A percentile compares a stretch with the other conserved stretches of the same genome.
These are phyloP conservation scores for Pulveroboletus sp. DNA, from an alignment of 768 basidiomycete species.

Conservation along the genomic window DNA sequence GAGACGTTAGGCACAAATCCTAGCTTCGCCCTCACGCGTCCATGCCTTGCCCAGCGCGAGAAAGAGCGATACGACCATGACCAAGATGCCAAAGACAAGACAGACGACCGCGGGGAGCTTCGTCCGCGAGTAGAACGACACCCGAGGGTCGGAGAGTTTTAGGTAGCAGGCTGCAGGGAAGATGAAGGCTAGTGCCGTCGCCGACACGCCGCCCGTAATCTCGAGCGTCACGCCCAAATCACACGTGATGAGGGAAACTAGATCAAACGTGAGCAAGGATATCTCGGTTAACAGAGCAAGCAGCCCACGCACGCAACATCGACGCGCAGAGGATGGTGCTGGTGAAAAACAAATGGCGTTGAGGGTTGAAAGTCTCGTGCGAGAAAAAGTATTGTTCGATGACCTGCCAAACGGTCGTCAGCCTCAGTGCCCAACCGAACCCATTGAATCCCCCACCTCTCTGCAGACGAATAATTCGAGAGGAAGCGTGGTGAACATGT, in stretches of 20 bases:
- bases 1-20: constrained; percentile 59
- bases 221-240: constrained; percentile 98
- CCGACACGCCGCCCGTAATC: constrained; percentile 95
- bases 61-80: constrained; percentile 73
- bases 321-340: constrained; percentile 75
- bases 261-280: background rate
- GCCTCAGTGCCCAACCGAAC: background rate
- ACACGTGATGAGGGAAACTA: constrained; percentile 89
- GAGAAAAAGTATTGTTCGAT: constrained; percentile 96
- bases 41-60: constrained; percentile 77
- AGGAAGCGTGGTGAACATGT: constrained; percentile 98
- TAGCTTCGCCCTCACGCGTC: constrained; percentile 65
- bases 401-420: constrained; percentile 48
- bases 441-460: constrained; percentile 52
- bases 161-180: constrained; percentile 87
- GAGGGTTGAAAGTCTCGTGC: constrained; percentile 73
- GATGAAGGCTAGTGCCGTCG: constrained; percentile 89
- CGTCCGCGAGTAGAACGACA: constrained; percentile 63
- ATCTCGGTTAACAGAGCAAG: background rate
- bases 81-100: constrained; percentile 66
- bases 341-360: constrained; percentile 89
- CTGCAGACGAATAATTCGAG: constrained; percentile 96
- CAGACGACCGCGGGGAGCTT: constrained; percentile 77
- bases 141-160: constrained; percentile 55
- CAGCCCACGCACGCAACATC: constrained; percentile 64